Percentiles rank a stretch among this genome's conserved stretches.
Evolutionary conservation across 192 early-diverging fungal species (phyloP).

Genomic region (Coemansia interrupta): DNA sequence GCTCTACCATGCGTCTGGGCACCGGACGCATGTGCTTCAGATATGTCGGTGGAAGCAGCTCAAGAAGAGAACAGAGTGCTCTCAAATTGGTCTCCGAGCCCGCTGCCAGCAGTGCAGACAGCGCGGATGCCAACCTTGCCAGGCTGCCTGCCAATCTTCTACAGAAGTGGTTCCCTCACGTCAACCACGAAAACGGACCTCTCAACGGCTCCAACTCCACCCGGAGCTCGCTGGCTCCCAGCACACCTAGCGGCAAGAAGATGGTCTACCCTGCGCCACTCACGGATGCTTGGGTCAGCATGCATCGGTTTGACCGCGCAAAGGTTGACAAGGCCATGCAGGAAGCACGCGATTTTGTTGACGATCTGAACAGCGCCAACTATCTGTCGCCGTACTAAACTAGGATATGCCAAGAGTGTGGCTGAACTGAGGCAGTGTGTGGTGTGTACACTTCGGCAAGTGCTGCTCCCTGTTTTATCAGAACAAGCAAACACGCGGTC

Average conservation of each 20-base stretch:
- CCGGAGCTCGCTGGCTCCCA: background rate
- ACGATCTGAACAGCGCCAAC: conserved; percentile 35
- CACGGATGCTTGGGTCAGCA: conserved; percentile 42
- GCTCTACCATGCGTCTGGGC: conserved; percentile 42
- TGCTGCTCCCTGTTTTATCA: no score
- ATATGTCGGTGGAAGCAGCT: conserved; percentile 23
- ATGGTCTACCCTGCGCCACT: conserved; percentile 38
- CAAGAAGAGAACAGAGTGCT: conserved; percentile 1
- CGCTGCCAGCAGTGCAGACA: background rate
- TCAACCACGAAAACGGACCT: conserved; percentile 3
- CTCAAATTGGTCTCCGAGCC: conserved; percentile 32
- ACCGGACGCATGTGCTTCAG: conserved; percentile 46
- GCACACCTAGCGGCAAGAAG: conserved; percentile 4
- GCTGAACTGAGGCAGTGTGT: background rate
- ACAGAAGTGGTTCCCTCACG: conserved; percentile 44
- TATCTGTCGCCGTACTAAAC: conserved; percentile 43
- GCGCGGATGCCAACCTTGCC: conserved; percentile 19
- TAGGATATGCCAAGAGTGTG: background rate
- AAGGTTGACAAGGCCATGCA: conserved; percentile 26
- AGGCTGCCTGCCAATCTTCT: conserved; percentile 29
- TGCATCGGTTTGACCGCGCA: conserved; percentile 39
- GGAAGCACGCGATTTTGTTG: conserved; percentile 44
- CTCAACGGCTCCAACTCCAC: conserved; percentile 14
- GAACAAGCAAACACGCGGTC: background rate
- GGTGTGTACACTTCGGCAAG: no score